Evolutionary conservation across 1,139 yeast genomes (phyloP), one percentile per base, ranked within the genome.

Genomic region (Maudiozyma humilis): DNA sequence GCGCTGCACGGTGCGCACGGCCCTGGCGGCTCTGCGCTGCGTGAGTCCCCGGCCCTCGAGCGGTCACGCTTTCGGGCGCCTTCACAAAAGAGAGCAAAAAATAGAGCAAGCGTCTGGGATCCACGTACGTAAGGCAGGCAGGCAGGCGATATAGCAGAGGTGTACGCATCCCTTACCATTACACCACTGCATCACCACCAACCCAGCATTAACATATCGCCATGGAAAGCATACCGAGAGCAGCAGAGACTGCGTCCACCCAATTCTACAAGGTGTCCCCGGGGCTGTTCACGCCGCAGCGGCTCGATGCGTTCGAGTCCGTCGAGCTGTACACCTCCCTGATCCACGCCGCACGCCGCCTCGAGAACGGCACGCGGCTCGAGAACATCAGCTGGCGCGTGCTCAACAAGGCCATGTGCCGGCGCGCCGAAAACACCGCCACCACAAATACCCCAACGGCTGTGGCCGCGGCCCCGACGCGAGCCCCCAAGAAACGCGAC

Each of bases 301-400:
- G 55, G 38, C 38, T 60, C 30, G 56, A 59, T 42, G 36, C 50
- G 18, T 63, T 63, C 43, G 64, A 60, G 40, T 52, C 62, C 10
- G 39, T 58, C 17, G 54, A 55, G 32, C 48, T 63, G 18, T 63
- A 63, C 44, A 49, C 57, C 1, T 49, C 60, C 8, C 44, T 63
- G 41, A 54, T 59, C 33, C 52, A 53, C 36, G 48, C 55, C 40
- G 48, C 54, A 17, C 48, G 53, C 19, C 46, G 47, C 14, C 44
- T 57, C 35, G 64, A 62, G 42, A 57, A 60, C 35, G 67, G 67
- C 27, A 60, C 56, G 41, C 47, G 66, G 37, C 44, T 62, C 44
- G 54, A 54, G 20, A 63, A 62, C 45, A 49, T 63, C 5, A 57
- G 63, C 30, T 59, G 62, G 62, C 50, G 67, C 42, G 59, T 63